Evolutionary conservation across 257 asterid genomes (phyloP), one percentile per base, ranked within the genome.

Genomic region (Solanum ossicruentum): DNA sequence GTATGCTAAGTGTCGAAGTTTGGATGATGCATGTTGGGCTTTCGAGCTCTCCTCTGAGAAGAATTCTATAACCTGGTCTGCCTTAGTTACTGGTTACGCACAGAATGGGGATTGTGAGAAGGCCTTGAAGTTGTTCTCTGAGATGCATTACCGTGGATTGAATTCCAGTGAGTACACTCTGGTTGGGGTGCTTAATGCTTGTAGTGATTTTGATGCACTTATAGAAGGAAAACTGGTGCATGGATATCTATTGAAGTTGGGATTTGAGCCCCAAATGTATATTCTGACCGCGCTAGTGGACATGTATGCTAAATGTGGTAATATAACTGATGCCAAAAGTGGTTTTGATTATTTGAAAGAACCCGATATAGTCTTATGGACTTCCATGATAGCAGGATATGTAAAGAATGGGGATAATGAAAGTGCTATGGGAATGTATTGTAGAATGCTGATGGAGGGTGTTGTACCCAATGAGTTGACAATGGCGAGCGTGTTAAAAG

Each of bases 301-400:
- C 87, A 95, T 95, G 99, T 95, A 95, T 84, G 95, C 99, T 39
- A 95, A 94, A 87, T 95, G 97, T 83, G 95, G 97, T 65, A 84
- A 85, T 26, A 78, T 93, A 52, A 80, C 63, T 52, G 96, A 93
- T 79, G 99, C 99, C 12, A 90, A 88, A 54, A 92, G 89, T 80
- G 97, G 95, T 55, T 93, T 95, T 23, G 94, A 93, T 78, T 86
- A 83, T 85, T 87, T 93, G 65, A 83, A 86, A 56, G 92, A 91
- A 79, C 88, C 95, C 15, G 99, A 95, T 75, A 91, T 94, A 55
- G 97, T 94, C 75, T 21, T 95, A 73, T 93, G 98, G 98, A 94
- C 98, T 17, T 93, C 99, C 85, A 94, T 95, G 97, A 91, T 95
- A 3, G 92, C 95, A 15, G 97, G 95, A 55, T 94, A 91, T 58